phyloP scores from a whole-genome alignment of 768 basidiomycete genomes.

The Collybia mongolica region DNA sequence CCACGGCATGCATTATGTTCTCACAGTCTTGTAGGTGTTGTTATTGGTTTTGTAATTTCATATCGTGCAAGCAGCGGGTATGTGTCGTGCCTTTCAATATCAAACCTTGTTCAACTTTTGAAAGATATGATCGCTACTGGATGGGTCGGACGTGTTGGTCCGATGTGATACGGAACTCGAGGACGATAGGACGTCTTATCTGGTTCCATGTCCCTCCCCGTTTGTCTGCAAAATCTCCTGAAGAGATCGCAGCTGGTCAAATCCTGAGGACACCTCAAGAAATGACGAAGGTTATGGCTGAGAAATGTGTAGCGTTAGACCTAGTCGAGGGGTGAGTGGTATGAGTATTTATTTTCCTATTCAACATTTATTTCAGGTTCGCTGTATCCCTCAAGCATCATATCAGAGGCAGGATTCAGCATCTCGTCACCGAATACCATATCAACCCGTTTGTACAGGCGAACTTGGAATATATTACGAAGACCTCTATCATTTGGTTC shows the following conservation, averaged over 20 bases:
- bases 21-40: conserved; percentile 34
- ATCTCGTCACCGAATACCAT: not conserved
- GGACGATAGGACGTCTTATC: conserved; percentile 50
- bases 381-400: conserved; percentile 62
- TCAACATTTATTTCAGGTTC: conserved; percentile 33
- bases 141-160: conserved; percentile 55
- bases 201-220: conserved; percentile 64
- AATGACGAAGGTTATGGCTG: conserved; percentile 50
- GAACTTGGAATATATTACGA: conserved; percentile 63
- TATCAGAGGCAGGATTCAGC: conserved; percentile 40
- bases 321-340: conserved; percentile 51
- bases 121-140: conserved; percentile 65
- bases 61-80: conserved; percentile 63
- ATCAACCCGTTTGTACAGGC: conserved; percentile 25
- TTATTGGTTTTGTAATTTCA: conserved; percentile 64
- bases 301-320: conserved; percentile 60
- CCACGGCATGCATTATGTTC: not conserved
- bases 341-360: not conserved
- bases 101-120: not conserved
- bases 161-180: conserved; percentile 49
- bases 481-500: conserved; percentile 57
- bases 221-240: conserved; percentile 35
- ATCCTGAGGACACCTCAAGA: conserved; percentile 37
- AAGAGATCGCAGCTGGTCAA: conserved; percentile 31
- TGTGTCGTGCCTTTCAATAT: conserved; percentile 12